Conservation (phyloP, 495 filamentous ascomycete species). For the Tuber calosporum region DNA sequence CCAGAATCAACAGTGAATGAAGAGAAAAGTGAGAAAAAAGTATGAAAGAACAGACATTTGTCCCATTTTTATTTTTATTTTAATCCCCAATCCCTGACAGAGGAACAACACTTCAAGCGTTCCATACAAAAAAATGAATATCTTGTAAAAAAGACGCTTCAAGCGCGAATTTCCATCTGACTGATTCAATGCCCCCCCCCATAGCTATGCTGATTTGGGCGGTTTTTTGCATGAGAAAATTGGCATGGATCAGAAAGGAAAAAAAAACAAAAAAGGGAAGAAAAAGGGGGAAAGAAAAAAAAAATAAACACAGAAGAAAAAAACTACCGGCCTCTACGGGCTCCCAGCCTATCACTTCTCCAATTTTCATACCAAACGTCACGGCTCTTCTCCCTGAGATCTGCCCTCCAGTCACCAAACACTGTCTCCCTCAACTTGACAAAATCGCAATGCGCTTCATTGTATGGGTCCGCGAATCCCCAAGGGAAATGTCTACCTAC, state of each 20-base stretch:
- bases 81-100: conserved; percentile 2
- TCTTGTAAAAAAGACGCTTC: conserved; percentile 4
- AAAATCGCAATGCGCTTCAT: conserved; percentile 90
- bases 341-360: conserved; percentile 63
- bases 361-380: conserved; percentile 96
- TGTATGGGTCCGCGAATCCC: conserved; percentile 91
- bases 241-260: conserved; percentile 14
- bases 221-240: not conserved
- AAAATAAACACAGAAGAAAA: conserved; percentile 9
- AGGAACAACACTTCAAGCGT: conserved; percentile 3
- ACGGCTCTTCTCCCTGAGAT: conserved; percentile 83
- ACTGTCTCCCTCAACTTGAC: conserved; percentile 81
- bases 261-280: conserved; percentile 21
- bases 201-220: not conserved
- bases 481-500: conserved; percentile 85
- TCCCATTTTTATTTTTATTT: not conserved
- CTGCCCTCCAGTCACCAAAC: conserved; percentile 85
- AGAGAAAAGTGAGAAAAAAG: not conserved
- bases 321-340: conserved; percentile 20
- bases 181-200: not conserved
- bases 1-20: not conserved
- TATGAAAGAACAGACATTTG: not conserved
- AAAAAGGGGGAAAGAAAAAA: no score
- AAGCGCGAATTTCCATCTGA: not conserved
- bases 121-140: conserved; percentile 2